Conservation (phyloP, 2,329 filamentous ascomycete species). For the Scorias spongiosa region DNA sequence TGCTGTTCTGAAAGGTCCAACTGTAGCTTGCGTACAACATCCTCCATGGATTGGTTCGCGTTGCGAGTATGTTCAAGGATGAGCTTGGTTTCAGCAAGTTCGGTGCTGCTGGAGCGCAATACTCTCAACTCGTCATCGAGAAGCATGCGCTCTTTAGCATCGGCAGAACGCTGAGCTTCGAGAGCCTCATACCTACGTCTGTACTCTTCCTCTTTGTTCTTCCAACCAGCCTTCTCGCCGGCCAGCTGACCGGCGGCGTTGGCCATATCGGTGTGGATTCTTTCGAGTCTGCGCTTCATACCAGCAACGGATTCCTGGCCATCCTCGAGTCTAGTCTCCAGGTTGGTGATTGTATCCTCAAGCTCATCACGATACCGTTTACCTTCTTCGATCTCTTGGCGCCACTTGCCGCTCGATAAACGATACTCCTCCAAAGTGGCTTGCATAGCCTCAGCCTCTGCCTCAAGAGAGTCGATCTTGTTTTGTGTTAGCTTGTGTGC, state of each 20-base stretch:
- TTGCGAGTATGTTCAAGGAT: conserved; percentile 38
- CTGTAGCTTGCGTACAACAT: conserved; percentile 15
- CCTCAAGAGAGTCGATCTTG: conserved; percentile 28
- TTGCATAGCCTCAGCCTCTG: conserved; percentile 46
- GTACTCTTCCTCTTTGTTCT: conserved; percentile 49
- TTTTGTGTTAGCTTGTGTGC: conserved; percentile 5
- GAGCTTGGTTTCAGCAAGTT: conserved; percentile 63
- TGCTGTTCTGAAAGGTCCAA: conserved; percentile 60
- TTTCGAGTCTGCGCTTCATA: conserved; percentile 71
- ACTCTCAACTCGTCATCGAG: conserved; percentile 32
- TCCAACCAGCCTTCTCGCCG: conserved; percentile 65
- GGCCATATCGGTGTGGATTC: conserved; percentile 76
- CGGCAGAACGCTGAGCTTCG: conserved; percentile 34
- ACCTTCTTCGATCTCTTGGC: conserved; percentile 41
- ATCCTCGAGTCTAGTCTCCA: conserved; percentile 65
- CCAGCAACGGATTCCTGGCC: conserved; percentile 43
- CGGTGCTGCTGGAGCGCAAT: conserved; percentile 46
- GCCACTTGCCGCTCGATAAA: conserved; percentile 42
- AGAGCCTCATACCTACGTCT: conserved; percentile 39
- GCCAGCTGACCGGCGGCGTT: conserved; percentile 63
- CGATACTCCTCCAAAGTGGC: conserved; percentile 51
- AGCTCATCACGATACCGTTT: conserved; percentile 55
- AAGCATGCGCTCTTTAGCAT: conserved; percentile 28
- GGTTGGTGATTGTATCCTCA: conserved; percentile 42
- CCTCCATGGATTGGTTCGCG: conserved; percentile 14